Conservation (phyloP, 2,329 filamentous ascomycete species). For the Fusarium acutatum region DNA sequence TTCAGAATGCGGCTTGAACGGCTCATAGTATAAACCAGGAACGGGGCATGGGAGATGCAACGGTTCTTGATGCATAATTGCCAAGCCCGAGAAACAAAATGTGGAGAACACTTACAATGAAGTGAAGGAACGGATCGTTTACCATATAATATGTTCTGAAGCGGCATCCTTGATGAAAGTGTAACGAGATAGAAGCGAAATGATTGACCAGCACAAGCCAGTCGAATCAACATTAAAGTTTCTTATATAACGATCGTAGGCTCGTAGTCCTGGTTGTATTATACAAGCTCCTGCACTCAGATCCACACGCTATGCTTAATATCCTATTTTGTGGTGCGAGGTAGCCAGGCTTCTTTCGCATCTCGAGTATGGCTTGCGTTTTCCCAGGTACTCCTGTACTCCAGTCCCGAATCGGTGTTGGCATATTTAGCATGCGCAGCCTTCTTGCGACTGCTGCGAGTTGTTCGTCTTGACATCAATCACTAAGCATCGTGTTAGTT, state of each 20-base stretch:
- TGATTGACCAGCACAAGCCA: conserved; percentile 20
- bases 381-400: conserved; percentile 39
- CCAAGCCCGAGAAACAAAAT: not conserved
- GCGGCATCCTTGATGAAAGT: conserved; percentile 2
- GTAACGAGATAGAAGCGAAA: conserved; percentile 20
- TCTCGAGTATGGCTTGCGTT: conserved; percentile 33
- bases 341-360: conserved; percentile 25
- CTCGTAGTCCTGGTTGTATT: conserved; percentile 47
- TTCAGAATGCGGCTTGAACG: conserved; percentile 41
- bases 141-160: not conserved
- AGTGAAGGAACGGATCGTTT: not conserved
- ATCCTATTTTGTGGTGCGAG: conserved; percentile 40
- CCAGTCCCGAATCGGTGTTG: conserved; percentile 28
- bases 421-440: conserved; percentile 60
- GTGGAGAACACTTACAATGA: not conserved
- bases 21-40: not conserved
- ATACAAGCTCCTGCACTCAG: conserved; percentile 47
- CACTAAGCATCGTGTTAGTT: conserved; percentile 62
- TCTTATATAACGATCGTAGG: conserved; percentile 47
- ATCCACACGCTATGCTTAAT: conserved; percentile 46
- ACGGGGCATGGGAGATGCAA: not conserved
- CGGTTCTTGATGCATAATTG: not conserved
- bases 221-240: conserved; percentile 40
- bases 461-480: conserved; percentile 91
- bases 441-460: conserved; percentile 74